Evolutionary conservation across 305 asterid genomes (phyloP), one percentile per base, ranked within the genome.

Genomic region (Fraxinus floribunda): DNA sequence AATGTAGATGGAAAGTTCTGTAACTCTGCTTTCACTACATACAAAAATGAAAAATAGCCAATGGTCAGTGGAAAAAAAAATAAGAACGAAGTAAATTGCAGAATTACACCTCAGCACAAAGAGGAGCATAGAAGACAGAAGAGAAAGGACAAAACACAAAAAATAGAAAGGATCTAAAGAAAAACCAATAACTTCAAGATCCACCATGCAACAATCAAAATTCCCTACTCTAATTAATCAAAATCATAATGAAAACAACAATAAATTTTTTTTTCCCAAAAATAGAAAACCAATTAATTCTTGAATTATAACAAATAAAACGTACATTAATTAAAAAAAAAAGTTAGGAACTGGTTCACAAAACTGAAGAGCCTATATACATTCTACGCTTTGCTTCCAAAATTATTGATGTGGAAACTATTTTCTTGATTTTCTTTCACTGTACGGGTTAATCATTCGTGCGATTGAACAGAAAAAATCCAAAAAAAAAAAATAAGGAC

Each of bases 391-490:
- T 46, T 38, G 81, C 75, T 68, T 24, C 35, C 70, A 64, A 71
- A 22, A 75, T 32, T 81, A 80, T 68, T 80, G 86, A 87, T 78
- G 71, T 75, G 46, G 2, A 11, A 75, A 52, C 7, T 22, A 11
- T 0, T 16, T 32, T 36, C 55, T 78, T 49, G 46, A 24, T 36
- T 68, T 35, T 75, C 16, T 44, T 41, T 38, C 49, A 44, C 72
- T 77, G 46, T 57, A 24, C 39, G 79, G 34, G 77, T 8, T 22
- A 62, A 62, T 62, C 72, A 62, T 60, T 20, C 30, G 8, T 41
- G 82, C 86, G 75, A 78, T 16, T 74, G 26, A n/a, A 81, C 75
- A 81, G 81, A 32, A 75, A 83, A 84, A 89, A 89, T 86, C 89
- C 71, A n/a, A 83, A 74, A 78, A 70, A 86, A 20, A 26, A 52